Conservation (phyloP, 495 filamentous ascomycete species). For the Xylaria flabelliformis region DNA sequence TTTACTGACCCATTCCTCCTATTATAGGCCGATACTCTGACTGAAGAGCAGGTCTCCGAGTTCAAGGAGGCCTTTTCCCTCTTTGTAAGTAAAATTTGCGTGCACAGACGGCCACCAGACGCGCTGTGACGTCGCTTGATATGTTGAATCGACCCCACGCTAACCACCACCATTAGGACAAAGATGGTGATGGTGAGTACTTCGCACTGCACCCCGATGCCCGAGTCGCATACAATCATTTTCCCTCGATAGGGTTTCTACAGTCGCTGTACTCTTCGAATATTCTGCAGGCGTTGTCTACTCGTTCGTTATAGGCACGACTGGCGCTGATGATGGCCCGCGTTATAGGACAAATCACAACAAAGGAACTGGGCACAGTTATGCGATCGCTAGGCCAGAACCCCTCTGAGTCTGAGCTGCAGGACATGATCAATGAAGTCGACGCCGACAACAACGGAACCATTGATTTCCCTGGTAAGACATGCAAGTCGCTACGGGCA, state of each 20-base stretch:
- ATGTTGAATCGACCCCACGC: slow-evolving; percentile 25
- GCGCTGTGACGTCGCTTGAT: not conserved
- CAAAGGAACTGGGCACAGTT: slow-evolving; percentile 97
- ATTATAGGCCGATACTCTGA: slow-evolving; percentile 84
- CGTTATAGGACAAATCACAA: slow-evolving; percentile 91
- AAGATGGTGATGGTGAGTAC: slow-evolving; percentile 99
- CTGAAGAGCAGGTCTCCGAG: slow-evolving; percentile 99
- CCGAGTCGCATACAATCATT: not conserved
- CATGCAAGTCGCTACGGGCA: slow-evolving; percentile 4
- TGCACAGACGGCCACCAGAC: not conserved
- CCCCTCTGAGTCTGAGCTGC: slow-evolving; percentile 96
- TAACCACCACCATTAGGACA: slow-evolving; percentile 75
- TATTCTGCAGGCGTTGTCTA: not conserved
- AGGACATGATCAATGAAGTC: slow-evolving; percentile 99
- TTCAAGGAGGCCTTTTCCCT: slow-evolving; percentile 99
- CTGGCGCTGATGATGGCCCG: slow-evolving; percentile 29
- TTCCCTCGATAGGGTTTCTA: slow-evolving; percentile 18
- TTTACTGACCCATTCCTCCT: slow-evolving; percentile 36
- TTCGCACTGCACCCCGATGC: not conserved
- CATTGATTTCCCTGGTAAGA: slow-evolving; percentile 95
- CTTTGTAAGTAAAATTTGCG: slow-evolving; percentile 75
- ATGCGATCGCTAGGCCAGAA: slow-evolving; percentile 99
- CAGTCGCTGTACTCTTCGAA: slow-evolving; percentile 15
- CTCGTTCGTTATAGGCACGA: slow-evolving; percentile 12
- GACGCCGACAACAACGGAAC: slow-evolving; percentile 99